Base-by-base conservation (phyloP, 495 filamentous ascomycete genomes). In the Parathielavia hyrcaniae region DNA sequence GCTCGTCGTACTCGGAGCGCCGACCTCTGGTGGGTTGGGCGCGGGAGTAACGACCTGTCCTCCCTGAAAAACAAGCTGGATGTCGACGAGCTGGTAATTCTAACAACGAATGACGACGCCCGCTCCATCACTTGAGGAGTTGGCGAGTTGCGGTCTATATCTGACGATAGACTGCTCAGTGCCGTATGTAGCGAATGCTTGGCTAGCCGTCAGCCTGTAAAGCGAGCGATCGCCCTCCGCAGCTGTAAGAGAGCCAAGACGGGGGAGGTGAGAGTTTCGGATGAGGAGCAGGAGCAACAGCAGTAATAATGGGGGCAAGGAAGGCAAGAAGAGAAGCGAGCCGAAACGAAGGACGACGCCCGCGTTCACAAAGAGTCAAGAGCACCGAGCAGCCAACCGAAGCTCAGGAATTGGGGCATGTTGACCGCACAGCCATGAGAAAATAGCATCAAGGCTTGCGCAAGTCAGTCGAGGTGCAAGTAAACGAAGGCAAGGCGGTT, bases 1-100 rank as follows among this genome's bases (percentile, higher is more conserved):
- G 71, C 57, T 59, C 69, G 59, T 59, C 69, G 59, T 53, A 71
- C 58, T 58, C 72, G 45, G 47, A 62, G 22, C 22, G 49, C 64
- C 4, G 57, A 48, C 34, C 57, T 56, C 17, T 51, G 58, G 16
- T 61, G 53, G 10, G 10, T 43, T 22, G 61, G 23, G 1, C 57
- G 46, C 13, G 61, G 61, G 11, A 67, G 59, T 12, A 56, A 35
- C n/a, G 49, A 50, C 40, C 59, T 60, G 13, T 65, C 67, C 14
- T 67, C 61, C 4, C 41, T 57, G 39, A 43, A 63, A 11, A 50
- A 53, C 14, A 54, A 57, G 17, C 49, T 61, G 7, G 61, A 64
- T 14, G 63, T 56, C 5, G 63, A 58, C 3, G 53, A 60, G 22
- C 50, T 63, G 50, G 56, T 62, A 60, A 53, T 57, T 9, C 32